phyloP scores from a whole-genome alignment of 257 asterid species.

The Solanum pennellii region DNA sequence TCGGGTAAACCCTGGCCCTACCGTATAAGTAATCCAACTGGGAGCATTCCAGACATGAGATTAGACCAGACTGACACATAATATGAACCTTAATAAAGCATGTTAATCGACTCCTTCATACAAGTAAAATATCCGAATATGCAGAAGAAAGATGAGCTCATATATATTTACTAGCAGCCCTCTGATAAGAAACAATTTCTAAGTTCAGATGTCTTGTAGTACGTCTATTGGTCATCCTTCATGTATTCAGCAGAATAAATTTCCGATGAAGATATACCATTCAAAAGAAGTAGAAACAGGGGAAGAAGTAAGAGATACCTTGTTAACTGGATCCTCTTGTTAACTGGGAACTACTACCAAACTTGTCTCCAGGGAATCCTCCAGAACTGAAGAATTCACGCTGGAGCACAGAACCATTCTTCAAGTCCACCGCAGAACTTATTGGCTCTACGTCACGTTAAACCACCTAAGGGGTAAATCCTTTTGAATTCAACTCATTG shows the following conservation, averaged over 20 bases:
- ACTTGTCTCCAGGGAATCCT: constrained; percentile 33
- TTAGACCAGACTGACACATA: not conserved
- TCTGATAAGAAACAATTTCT: not conserved
- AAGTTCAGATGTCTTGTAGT: not conserved
- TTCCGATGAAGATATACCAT: not conserved
- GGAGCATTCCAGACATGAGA: not conserved
- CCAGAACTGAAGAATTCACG: constrained; percentile 23
- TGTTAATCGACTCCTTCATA: not conserved
- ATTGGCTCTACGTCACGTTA: constrained; percentile 28
- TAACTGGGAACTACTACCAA: constrained; percentile 42
- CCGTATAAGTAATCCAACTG: not conserved
- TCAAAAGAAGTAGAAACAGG: not conserved
- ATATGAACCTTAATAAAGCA: not conserved
- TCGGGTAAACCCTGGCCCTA: not conserved
- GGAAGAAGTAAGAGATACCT: constrained; percentile 33
- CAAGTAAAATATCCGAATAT: not conserved
- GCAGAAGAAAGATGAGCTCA: not conserved
- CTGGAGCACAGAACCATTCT: constrained; percentile 17
- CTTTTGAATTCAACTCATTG: constrained; percentile 49
- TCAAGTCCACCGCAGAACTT: constrained; percentile 28
- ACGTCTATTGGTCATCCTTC: not conserved
- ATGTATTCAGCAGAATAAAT: not conserved
- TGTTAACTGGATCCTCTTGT: constrained; percentile 52
- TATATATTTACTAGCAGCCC: not conserved
- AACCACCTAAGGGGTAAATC: constrained; percentile 36